Conservation (phyloP, 495 filamentous ascomycete species). For the Baudoinia panamericana region DNA sequence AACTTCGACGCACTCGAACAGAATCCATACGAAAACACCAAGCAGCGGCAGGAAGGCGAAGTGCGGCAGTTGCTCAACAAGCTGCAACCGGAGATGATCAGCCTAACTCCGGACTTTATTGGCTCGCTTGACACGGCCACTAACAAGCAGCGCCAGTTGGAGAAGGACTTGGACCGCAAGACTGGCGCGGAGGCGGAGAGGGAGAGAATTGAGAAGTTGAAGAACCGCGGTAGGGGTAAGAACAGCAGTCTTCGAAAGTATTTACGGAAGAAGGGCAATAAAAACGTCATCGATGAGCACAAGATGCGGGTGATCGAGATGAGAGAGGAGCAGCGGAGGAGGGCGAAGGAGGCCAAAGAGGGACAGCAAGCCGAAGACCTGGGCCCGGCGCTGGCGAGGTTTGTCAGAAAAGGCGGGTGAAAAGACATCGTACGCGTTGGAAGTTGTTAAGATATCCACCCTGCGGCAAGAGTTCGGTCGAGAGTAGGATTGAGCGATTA, state of each 20-base stretch:
- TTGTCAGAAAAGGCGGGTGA: constrained; percentile 45
- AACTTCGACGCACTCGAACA: constrained; percentile 90
- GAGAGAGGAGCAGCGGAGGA: constrained; percentile 49
- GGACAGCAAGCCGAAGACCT: constrained; percentile 43
- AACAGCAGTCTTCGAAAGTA: constrained; percentile 79
- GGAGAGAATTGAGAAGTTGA: constrained; percentile 55
- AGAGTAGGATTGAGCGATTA: no score
- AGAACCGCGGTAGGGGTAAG: constrained; percentile 72
- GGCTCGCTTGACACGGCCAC: constrained; percentile 70
- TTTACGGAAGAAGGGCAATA: constrained; percentile 73
- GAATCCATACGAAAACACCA: constrained; percentile 92
- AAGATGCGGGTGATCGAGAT: constrained; percentile 53
- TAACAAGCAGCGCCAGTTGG: constrained; percentile 55
- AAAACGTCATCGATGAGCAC: constrained; percentile 87
- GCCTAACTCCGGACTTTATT: constrained; percentile 77
- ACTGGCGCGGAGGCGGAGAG: constrained; percentile 18
- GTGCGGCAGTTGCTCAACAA: constrained; percentile 82
- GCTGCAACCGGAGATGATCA: constrained; percentile 93
- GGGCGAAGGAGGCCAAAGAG: constrained; percentile 50
- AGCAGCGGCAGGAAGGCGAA: constrained; percentile 87
- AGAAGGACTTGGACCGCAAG: constrained; percentile 61
- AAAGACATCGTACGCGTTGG: no score
- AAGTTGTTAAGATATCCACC: no score
- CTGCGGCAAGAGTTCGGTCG: no score
- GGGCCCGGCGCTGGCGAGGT: constrained; percentile 59